Base-by-base conservation (phyloP, 768 basidiomycete species). In the Naematelia aurantialba region DNA sequence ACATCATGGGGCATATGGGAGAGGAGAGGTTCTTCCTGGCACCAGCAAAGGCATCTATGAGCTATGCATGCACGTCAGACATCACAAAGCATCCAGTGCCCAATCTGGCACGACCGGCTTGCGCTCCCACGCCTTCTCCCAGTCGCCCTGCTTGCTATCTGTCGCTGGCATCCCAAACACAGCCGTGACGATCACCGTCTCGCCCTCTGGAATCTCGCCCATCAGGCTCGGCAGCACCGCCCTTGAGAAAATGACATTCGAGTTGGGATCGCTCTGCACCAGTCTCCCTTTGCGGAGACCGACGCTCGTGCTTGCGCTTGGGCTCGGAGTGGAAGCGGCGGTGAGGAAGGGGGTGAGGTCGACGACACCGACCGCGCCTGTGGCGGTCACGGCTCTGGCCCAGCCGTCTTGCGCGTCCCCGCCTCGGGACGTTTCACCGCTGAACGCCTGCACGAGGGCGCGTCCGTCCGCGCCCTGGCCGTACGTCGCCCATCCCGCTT, bases 401-500 rank as follows among this genome's bases (percentile, higher is more conserved):
- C 79, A 59, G 3, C 70, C 80, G 12, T 77, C 76, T 5, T 72
- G 81, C 24, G 79, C 73, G 65, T 84, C 82, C 34, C 81, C 78
- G 8, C 82, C 84, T 25, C 83, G 84, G 60, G 81, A 82, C 52
- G 61, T 74, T 58, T 72, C 74, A 12, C 78, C 77, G n/a, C 72
- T 70, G 48, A 74, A 73, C 11, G 74, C 65, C 26, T 83, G 82
- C 49, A 83, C 83, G 31, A 88, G 73, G 1, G 85, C 84, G 21
- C 87, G 78, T 14, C 83, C 84, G 69, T 86, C 82, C 55, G 76
- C 75, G 12, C 83, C 79, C 73, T 88, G 87, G 1, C 86, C 87
- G 67, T 86, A 85, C 29, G 86, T 83, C 49, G 86, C 84, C 69
- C 83, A 89, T 1, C 83, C 87, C 5, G 85, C 87, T 71, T 89